Base-by-base conservation (phyloP, 2,329 filamentous ascomycete species). In the Aschersonia sp. region DNA sequence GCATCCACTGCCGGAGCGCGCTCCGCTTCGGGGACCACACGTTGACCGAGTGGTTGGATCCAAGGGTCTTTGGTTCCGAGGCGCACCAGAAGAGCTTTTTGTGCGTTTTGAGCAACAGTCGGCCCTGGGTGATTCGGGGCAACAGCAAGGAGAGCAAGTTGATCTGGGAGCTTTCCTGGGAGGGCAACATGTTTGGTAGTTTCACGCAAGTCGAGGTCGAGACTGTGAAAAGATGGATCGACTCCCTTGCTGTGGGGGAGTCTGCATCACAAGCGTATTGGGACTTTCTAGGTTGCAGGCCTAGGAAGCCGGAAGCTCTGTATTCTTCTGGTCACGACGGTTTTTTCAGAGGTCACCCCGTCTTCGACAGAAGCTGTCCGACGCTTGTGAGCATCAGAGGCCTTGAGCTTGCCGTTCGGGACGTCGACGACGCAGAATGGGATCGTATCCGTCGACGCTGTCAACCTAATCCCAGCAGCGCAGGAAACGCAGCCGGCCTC, bases 171-270 rank as follows among this genome's bases (percentile, higher is more conserved):
- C 52, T 73, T 6, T 56, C 51, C 1, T 73, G 69, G 69, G 62
- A 63, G 30, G 71, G 70, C 5, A 64, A 60, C 42, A 73, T 73
- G 70, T 74, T 70, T 52, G 70, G 70, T 1, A 61, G 67, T 22
- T 74, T 74, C 53, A 73, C 68, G 1, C 53, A 66, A 12, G 55
- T 54, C 9, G 71, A 74, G 52, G 58, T 51, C 10, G 40, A 35
- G 5, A 4, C 39, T 5, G 29, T 53, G 6, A 32, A 45, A 8
- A 43, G 43, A 14, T 53, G 52, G 52, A 52, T 53, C 32, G 50
- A 22, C 35, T 12, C 8, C 35, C 8, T 37, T 37, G 35, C 35
- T 9, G 35, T 12, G 35, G 2, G 8, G 12, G 35, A 5, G 35
- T 37, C 35, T 37, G 35, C 35, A 37, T 37, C 35, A 5, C 22